Evolutionary conservation across 192 early-diverging fungal species (phyloP).

Genomic region (Podila minutissima): DNA sequence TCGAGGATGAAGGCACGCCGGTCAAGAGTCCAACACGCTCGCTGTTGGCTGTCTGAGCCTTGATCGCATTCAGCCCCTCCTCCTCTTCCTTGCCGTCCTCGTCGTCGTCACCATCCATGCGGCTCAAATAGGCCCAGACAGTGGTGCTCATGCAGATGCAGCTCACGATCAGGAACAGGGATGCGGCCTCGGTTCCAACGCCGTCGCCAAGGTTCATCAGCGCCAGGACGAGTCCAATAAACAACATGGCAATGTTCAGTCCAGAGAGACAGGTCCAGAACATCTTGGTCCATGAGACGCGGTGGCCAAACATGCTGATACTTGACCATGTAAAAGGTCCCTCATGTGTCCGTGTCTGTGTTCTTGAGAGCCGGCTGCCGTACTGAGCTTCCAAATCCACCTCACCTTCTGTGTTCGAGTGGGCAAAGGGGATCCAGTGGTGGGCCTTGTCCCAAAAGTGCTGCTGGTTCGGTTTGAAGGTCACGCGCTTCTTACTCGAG

Average conservation of each 20-base stretch:
- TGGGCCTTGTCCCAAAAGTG: slow-evolving; percentile 8
- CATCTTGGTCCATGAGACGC: background rate
- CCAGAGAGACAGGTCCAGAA: slow-evolving; percentile 28
- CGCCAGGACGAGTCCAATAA: slow-evolving; percentile 37
- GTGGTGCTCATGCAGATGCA: slow-evolving; percentile 48
- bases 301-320: slow-evolving; percentile 1
- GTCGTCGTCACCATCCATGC: slow-evolving; percentile 26
- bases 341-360: background rate
- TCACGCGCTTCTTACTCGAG: slow-evolving; percentile 23
- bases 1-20: background rate
- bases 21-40: slow-evolving; percentile 32
- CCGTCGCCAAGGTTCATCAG: slow-evolving; percentile 51
- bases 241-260: slow-evolving; percentile 29
- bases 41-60: slow-evolving; percentile 5
- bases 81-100: background rate
- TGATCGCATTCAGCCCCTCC: background rate
- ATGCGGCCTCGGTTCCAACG: slow-evolving; percentile 33
- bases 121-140: slow-evolving; percentile 46
- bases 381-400: slow-evolving; percentile 22
- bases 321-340: background rate
- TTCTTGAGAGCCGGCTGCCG: background rate
- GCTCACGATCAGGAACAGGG: slow-evolving; percentile 31
- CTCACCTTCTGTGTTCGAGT: background rate
- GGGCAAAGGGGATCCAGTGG: slow-evolving; percentile 11
- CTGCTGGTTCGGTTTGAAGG: slow-evolving; percentile 18